Conservation (phyloP, 2,329 filamentous ascomycete species). For the Aspergillus hiratsukae region DNA sequence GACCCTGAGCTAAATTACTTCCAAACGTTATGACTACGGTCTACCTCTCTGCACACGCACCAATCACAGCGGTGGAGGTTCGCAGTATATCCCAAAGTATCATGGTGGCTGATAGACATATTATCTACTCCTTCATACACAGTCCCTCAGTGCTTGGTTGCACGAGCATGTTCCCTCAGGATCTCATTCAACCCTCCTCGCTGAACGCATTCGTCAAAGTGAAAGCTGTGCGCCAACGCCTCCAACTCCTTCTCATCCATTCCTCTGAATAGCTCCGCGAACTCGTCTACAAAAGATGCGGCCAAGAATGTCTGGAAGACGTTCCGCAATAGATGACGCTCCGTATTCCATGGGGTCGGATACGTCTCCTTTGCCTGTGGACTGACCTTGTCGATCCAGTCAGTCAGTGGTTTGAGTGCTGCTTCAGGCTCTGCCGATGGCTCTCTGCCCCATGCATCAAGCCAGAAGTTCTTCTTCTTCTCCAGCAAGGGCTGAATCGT, state of each 20-base stretch:
- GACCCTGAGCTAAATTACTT: not conserved
- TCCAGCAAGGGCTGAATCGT: constrained; percentile 50
- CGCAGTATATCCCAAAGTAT: not conserved
- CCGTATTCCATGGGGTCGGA: constrained; percentile 49
- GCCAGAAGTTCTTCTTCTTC: constrained; percentile 51
- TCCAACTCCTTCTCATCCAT: constrained; percentile 52
- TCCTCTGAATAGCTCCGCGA: constrained; percentile 51
- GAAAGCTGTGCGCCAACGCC: constrained; percentile 51
- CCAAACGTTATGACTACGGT: not conserved
- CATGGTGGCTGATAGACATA: no score
- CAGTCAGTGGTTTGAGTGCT: constrained; percentile 41
- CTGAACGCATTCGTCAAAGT: constrained; percentile 51
- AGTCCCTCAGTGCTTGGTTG: not conserved
- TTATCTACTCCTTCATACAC: not conserved
- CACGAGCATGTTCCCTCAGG: constrained; percentile 41
- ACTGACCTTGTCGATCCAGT: constrained; percentile 42
- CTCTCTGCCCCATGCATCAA: constrained; percentile 53
- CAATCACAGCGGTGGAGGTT: not conserved
- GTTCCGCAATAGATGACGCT: constrained; percentile 45
- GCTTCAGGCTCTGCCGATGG: constrained; percentile 42
- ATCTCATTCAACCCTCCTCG: constrained; percentile 51
- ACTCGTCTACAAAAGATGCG: constrained; percentile 50
- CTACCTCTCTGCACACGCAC: not conserved
- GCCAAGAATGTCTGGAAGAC: constrained; percentile 49
- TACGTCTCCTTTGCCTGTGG: constrained; percentile 42